phyloP scores from a whole-genome alignment of 805 yeast genomes.

The Metschnikowia lochheadii region DNA sequence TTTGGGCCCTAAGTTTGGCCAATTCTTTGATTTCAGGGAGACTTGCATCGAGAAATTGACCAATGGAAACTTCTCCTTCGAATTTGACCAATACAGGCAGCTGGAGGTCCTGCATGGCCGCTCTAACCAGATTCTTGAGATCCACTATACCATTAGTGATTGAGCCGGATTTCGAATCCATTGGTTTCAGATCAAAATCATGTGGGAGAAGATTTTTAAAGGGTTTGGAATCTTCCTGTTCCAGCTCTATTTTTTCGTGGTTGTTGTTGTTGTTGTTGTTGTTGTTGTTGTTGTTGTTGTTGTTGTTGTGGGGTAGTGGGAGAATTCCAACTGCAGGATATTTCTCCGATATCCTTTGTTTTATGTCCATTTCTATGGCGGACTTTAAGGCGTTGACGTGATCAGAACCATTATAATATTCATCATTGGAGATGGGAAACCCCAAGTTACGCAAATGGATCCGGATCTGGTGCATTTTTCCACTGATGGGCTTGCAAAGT shows the following conservation, averaged over 20 bases:
- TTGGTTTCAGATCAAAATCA: too few relatives aligned
- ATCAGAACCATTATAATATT: slow-evolving; percentile 7
- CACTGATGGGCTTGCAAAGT: slow-evolving; percentile 47
- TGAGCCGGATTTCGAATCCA: too few relatives aligned
- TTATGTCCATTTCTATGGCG: slow-evolving; percentile 8
- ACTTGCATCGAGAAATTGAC: not conserved
- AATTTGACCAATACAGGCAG: not conserved
- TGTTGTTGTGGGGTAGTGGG: not conserved
- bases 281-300: too few relatives aligned
- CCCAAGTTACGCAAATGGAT: slow-evolving; percentile 50
- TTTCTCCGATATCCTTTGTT: not conserved
- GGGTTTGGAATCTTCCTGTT: too few relatives aligned
- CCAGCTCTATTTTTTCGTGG: not conserved
- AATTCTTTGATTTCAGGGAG: not conserved
- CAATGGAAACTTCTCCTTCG: not conserved
- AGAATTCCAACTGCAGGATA: not conserved
- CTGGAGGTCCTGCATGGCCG: not conserved
- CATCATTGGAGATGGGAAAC: slow-evolving; percentile 17
- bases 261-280: too few relatives aligned
- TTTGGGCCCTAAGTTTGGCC: not conserved
- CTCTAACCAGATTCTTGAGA: not conserved
- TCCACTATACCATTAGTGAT: too few relatives aligned
- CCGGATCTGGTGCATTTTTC: slow-evolving; percentile 55
- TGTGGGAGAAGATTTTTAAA: too few relatives aligned
- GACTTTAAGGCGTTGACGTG: slow-evolving; percentile 5